These are phyloP conservation scores for Aspergillus ruber DNA, from an alignment of 2,329 filamentous ascomycete species.

Conservation along the genomic window DNA sequence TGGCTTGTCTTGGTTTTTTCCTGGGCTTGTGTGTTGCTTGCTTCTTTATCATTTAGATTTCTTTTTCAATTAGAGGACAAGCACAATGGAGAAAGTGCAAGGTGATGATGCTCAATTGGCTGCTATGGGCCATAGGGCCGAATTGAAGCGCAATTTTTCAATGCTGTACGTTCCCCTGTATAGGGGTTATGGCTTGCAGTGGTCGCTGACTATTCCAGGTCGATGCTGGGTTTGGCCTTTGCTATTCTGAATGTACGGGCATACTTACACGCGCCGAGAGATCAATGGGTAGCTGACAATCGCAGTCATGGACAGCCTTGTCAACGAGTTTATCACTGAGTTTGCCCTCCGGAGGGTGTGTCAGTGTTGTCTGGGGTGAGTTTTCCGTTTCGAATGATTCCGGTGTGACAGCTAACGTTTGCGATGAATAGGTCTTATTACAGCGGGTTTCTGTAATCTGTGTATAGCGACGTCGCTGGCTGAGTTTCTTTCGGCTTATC, in stretches of 20 bases:
- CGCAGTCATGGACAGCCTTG: slow-evolving; percentile 53
- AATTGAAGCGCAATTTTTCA: slow-evolving; percentile 54
- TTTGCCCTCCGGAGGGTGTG: slow-evolving; percentile 64
- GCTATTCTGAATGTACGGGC: slow-evolving; percentile 50
- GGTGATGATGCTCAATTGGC: slow-evolving; percentile 47
- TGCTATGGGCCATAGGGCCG: slow-evolving; percentile 52
- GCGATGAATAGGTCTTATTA: slow-evolving; percentile 36
- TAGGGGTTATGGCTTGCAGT: background rate
- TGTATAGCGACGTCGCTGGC: slow-evolving; percentile 63
- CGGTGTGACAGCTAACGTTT: background rate
- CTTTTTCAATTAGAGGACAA: slow-evolving; percentile 12
- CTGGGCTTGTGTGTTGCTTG: background rate
- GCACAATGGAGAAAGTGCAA: slow-evolving; percentile 6
- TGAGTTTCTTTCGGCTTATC: slow-evolving; percentile 63
- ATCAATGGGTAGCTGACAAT: background rate
- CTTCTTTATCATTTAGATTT: background rate
- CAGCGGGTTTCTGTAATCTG: slow-evolving; percentile 62
- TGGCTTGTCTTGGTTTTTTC: background rate
- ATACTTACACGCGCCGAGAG: background rate
- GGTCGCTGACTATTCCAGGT: slow-evolving; percentile 21
- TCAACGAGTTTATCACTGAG: slow-evolving; percentile 54
- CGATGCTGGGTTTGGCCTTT: slow-evolving; percentile 58
- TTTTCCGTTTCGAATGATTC: background rate
- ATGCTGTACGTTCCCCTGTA: slow-evolving; percentile 35
- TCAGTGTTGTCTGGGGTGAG: slow-evolving; percentile 66